phyloP scores from a whole-genome alignment of 2,329 filamentous ascomycete species.

The Fusarium brevicatenulatum region DNA sequence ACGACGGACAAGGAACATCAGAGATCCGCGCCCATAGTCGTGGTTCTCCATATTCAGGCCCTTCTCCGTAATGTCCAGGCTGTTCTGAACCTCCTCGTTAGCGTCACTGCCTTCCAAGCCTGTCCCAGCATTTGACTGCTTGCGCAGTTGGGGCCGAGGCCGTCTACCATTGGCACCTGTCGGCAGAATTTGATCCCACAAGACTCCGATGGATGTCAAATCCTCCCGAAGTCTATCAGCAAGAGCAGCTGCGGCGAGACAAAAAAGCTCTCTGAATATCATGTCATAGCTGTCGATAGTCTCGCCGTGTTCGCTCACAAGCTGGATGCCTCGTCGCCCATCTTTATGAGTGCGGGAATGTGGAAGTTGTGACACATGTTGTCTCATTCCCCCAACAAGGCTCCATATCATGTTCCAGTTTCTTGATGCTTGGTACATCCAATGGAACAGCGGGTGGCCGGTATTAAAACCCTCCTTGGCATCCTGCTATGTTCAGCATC shows the following conservation, averaged over 20 bases:
- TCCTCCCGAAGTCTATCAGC: slow-evolving; percentile 72
- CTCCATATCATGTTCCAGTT: slow-evolving; percentile 78
- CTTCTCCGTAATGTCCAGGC: slow-evolving; percentile 55
- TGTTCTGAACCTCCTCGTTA: slow-evolving; percentile 35
- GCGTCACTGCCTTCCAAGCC: slow-evolving; percentile 15
- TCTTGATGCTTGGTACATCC: slow-evolving; percentile 84
- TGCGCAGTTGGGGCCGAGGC: slow-evolving; percentile 27
- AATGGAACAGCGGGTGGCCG: slow-evolving; percentile 83
- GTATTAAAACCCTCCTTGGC: slow-evolving; percentile 79
- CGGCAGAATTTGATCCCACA: slow-evolving; percentile 80
- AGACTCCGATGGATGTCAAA: slow-evolving; percentile 70
- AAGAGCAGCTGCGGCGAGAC: slow-evolving; percentile 79
- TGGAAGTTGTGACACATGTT: slow-evolving; percentile 69
- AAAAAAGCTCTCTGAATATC: slow-evolving; percentile 85
- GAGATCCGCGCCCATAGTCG: slow-evolving; percentile 74
- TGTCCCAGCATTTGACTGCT: slow-evolving; percentile 23
- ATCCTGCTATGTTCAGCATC: slow-evolving; percentile 41
- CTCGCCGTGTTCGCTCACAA: slow-evolving; percentile 64
- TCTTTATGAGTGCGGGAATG: slow-evolving; percentile 37
- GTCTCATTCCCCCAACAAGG: slow-evolving; percentile 76
- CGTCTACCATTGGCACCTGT: slow-evolving; percentile 61
- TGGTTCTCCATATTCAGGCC: slow-evolving; percentile 45
- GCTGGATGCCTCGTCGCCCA: slow-evolving; percentile 50
- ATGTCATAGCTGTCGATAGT: slow-evolving; percentile 76
- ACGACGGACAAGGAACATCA: slow-evolving; percentile 81